Evolutionary conservation across 108 stramenopile genomes (phyloP), one percentile per base, ranked within the genome.

Genomic region (Conticribra guillardii): DNA sequence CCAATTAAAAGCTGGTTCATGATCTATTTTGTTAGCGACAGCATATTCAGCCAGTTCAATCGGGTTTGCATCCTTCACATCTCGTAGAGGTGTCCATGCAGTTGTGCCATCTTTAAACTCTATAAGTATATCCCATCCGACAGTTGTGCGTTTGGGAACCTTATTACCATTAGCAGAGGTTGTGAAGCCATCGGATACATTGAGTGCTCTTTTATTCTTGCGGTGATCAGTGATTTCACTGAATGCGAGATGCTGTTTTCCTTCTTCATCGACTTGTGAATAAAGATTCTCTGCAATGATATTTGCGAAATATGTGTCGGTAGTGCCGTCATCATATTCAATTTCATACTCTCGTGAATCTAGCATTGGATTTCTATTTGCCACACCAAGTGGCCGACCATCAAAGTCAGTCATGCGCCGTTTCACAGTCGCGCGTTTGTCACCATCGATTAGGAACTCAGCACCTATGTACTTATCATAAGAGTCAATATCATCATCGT

Each of bases 231-330:
- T 5, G 17, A 65, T 65, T 51, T 65, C 68, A 7, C 11, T 59
- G 18, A 57, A 60, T 4, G 19, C 29, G 1, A 56, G 54, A 2
- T 60, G 23, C 33, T 70, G 14, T 24, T 55, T 3, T 27, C 69
- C 69, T 24, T 70, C 58, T 1, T 17, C 1, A 28, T 70, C 57
- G 4, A 31, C 15, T 52, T 70, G 69, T 7, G 4, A 32, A 18
- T 33, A 70, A 2, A 70, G 3, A 31, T 70, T 70, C 33, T 70
- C 51, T 1, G 69, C 48, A 16, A 65, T 65, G 17, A 24, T 30
- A 19, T 65, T 65, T n/a, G 64, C 48, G 18, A 53, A 54, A 26
- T 59, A 59, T 33, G 27, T 9, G 33, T 66, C 3, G 14, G 32
- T 55, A 28, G 64, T 66, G 31, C 64, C 50, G 14, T 66, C 64